Conservation (phyloP, 768 basidiomycete genomes). For the Lyophyllum decastes region DNA sequence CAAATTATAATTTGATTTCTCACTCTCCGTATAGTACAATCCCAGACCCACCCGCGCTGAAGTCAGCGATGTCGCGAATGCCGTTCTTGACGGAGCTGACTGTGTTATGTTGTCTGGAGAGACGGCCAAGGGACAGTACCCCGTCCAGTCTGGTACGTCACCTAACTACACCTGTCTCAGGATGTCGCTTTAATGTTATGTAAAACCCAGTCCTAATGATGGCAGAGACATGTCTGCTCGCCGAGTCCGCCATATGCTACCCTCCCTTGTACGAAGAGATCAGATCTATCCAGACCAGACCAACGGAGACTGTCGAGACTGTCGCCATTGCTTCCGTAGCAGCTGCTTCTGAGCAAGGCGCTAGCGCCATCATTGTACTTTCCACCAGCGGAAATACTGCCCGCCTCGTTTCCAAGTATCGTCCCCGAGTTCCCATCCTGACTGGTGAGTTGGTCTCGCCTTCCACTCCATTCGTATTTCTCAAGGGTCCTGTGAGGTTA, state of each 20-base stretch:
- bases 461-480: neutral
- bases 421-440: constrained; percentile 91
- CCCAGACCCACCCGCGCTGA: constrained; percentile 98
- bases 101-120: constrained; percentile 99
- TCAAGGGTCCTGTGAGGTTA: constrained; percentile 26
- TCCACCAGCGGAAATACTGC: constrained; percentile 98
- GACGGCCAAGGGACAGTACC: constrained; percentile 97
- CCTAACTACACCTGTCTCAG: neutral
- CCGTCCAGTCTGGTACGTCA: constrained; percentile 84
- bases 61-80: constrained; percentile 98
- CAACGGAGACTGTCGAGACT: constrained; percentile 94
- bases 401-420: constrained; percentile 94
- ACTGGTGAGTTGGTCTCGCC: constrained; percentile 58
- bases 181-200: neutral
- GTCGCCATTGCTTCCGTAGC: constrained; percentile 96
- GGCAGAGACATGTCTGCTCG: constrained; percentile 98
- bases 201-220: constrained; percentile 85
- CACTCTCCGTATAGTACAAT: constrained; percentile 70
- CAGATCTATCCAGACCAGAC: constrained; percentile 73
- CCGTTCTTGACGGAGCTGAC: constrained; percentile 97
- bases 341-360: constrained; percentile 92
- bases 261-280: constrained; percentile 93
- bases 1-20: neutral
- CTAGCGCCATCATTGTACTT: constrained; percentile 92
- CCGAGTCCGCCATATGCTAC: constrained; percentile 94